phyloP scores from a whole-genome alignment of 371 early-diverging fungal species.

The Mucor mucedo region DNA sequence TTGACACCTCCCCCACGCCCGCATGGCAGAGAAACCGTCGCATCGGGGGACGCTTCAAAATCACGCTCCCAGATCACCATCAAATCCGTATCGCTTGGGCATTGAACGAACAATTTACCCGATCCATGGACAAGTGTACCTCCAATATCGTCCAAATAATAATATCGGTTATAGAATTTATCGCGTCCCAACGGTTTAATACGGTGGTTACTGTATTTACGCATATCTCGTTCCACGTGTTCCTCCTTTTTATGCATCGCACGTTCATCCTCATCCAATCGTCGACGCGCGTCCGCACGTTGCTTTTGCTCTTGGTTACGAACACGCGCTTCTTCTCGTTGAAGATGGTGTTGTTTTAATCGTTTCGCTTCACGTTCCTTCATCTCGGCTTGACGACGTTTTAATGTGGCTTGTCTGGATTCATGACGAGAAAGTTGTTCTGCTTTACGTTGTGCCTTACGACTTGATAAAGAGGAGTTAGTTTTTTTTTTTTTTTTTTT shows the following conservation, averaged over 20 bases:
- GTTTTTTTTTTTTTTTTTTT: too few species aligned
- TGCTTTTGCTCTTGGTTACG: constrained; percentile 51
- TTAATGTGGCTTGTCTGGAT: constrained; percentile 60
- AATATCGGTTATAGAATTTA: constrained; percentile 84
- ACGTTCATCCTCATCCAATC: constrained; percentile 56
- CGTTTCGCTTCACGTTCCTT: constrained; percentile 56
- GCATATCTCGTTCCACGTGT: constrained; percentile 69
- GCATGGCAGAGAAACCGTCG: constrained; percentile 32
- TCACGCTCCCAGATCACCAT: constrained; percentile 45
- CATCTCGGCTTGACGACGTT: constrained; percentile 55
- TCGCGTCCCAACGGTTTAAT: constrained; percentile 82
- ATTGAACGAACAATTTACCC: constrained; percentile 68
- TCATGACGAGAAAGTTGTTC: constrained; percentile 45
- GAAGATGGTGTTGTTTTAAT: constrained; percentile 47
- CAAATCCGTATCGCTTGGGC: constrained; percentile 58
- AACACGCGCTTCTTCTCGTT: constrained; percentile 55
- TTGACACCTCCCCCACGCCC: constrained; percentile 50
- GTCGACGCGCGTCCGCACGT: constrained; percentile 51
- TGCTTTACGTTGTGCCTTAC: constrained; percentile 37
- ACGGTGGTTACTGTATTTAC: constrained; percentile 67
- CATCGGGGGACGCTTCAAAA: constrained; percentile 28
- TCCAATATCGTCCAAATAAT: constrained; percentile 81
- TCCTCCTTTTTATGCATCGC: constrained; percentile 57
- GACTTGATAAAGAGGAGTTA: not conserved
- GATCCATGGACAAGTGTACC: constrained; percentile 64